phyloP scores from a whole-genome alignment of 768 basidiomycete species.

The Tricholoma saponaceum region DNA sequence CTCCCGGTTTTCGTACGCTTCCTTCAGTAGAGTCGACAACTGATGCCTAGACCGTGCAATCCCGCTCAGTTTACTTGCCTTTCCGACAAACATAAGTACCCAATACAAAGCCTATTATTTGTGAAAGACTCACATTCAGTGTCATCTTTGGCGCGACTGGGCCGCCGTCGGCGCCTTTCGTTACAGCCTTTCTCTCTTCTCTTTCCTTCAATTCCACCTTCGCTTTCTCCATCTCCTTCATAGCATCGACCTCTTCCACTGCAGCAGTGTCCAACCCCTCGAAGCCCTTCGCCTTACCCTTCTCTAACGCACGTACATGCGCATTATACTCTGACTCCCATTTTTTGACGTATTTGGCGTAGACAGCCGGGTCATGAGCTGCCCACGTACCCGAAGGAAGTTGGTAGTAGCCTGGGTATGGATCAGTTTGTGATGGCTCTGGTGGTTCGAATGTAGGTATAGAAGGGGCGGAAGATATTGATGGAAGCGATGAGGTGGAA shows the following conservation, averaged over 20 bases:
- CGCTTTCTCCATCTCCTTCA: constrained; percentile 74
- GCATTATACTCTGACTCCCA: constrained; percentile 74
- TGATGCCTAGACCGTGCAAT: constrained; percentile 76
- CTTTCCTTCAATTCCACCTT: constrained; percentile 69
- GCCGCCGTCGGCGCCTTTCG: constrained; percentile 50
- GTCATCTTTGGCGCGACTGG: constrained; percentile 78
- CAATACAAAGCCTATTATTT: background rate
- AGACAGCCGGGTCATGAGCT: constrained; percentile 68
- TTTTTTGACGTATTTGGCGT: constrained; percentile 59
- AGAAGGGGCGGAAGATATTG: constrained; percentile 63
- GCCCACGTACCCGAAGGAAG: constrained; percentile 80
- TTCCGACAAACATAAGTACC: constrained; percentile 2
- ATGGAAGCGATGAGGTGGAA: constrained; percentile 14
- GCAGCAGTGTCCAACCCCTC: constrained; percentile 55
- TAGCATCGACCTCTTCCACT: constrained; percentile 61
- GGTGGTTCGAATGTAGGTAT: constrained; percentile 68
- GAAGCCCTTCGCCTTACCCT: constrained; percentile 62
- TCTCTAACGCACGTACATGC: constrained; percentile 71
- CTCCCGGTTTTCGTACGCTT: constrained; percentile 82
- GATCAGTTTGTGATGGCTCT: constrained; percentile 68
- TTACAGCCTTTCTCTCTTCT: constrained; percentile 75
- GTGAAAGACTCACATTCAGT: constrained; percentile 54
- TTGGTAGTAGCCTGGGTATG: constrained; percentile 85
- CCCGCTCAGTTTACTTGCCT: constrained; percentile 70
- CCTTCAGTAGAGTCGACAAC: constrained; percentile 72